Conservation (phyloP, 441 rosid species). For the Aleurites moluccanus region DNA sequence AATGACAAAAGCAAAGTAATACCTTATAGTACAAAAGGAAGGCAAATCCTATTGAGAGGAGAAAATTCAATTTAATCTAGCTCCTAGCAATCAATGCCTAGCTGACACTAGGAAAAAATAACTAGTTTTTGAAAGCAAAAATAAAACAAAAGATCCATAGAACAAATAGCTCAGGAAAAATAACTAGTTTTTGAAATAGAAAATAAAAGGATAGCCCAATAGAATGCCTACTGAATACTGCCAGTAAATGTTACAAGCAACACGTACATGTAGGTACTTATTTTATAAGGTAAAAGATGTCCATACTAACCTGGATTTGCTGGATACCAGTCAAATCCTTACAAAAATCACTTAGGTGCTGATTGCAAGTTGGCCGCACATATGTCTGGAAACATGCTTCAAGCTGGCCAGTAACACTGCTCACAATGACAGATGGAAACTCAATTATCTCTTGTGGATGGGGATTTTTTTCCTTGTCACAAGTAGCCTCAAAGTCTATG, state of each 20-base stretch:
- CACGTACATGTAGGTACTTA: background rate
- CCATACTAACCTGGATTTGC: slow-evolving; percentile 53
- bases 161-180: background rate
- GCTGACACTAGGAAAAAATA: background rate
- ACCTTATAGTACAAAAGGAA: background rate
- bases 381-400: slow-evolving; percentile 69
- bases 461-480: slow-evolving; percentile 60
- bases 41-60: background rate
- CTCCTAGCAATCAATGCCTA: background rate
- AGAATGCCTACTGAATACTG: background rate
- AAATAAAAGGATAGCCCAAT: background rate
- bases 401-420: slow-evolving; percentile 58
- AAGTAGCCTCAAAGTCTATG: slow-evolving; percentile 77
- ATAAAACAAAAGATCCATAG: background rate
- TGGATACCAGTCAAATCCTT: slow-evolving; percentile 75
- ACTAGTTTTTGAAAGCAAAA: no score
- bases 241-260: background rate
- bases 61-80: background rate
- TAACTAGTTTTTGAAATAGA: background rate
- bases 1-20: background rate
- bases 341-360: slow-evolving; percentile 61
- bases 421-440: slow-evolving; percentile 71
- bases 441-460: slow-evolving; percentile 79
- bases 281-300: background rate
- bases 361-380: slow-evolving; percentile 69